Base-by-base conservation (phyloP, 208 protist species). In the Leishmania major region DNA sequence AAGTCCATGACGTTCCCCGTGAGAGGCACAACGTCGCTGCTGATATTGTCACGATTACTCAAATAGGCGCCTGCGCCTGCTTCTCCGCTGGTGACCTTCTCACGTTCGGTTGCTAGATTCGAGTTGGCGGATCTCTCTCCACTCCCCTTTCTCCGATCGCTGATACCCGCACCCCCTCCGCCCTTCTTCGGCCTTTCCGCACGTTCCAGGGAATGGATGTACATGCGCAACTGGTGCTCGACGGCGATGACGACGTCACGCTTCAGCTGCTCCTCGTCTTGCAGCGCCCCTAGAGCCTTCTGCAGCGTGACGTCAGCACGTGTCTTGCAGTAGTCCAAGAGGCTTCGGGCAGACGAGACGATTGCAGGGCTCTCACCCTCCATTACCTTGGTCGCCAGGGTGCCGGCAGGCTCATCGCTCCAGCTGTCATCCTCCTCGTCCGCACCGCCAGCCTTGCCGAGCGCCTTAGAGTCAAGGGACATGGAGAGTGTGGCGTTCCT, bases 211-310 rank as follows among this genome's bases (percentile, higher is more conserved):
- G 82, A 73, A 17, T 73, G 10, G 55, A 90, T 82, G 77, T 90
- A 90, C 40, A 81, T 82, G 25, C 84, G 76, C 37, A 92, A 67
- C 82, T 92, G 86, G n/a, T 77, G 57, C 83, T 92, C 89, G 17
- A 92, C 86, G 6, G 89, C 89, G 35, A 81, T 47, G 28, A 87
- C 60, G 25, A 92, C 82, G 62, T 87, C 87, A 43, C 89, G 86
- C 69, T 83, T 92, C 78, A 92, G 84, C 62, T 80, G 40, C 79
- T 92, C 89, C 66, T 92, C 86, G 49, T 88, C 74, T 28, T 80
- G 53, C 5, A 92, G 57, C 53, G 79, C 80, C 1, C 22, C 51
- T 11, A 91, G 59, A 0, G 72, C 81, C 78, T 79, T 59, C 57
- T 78, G 53, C 37, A 75, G 8, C 15, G 77, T 73, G 2, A 53